These are phyloP conservation scores for Talaromyces sp. DNA, from an alignment of 2,329 filamentous ascomycete species.

Conservation along the genomic window DNA sequence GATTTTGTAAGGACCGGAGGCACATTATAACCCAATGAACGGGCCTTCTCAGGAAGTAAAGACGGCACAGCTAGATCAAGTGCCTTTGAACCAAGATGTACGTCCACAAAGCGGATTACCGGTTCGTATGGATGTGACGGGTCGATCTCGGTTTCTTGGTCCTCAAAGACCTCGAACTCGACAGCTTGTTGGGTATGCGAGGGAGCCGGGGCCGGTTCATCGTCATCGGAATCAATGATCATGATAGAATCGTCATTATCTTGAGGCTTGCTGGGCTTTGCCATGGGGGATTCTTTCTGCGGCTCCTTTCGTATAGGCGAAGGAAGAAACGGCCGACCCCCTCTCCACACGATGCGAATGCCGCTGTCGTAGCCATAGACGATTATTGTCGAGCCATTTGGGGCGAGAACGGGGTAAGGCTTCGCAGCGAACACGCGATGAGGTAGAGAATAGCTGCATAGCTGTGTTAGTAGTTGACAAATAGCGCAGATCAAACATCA, in stretches of 20 bases:
- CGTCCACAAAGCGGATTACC: conserved; percentile 51
- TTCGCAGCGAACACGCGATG: conserved; percentile 53
- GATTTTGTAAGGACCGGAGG: conserved; percentile 45
- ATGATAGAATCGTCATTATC: conserved; percentile 43
- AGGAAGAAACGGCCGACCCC: conserved; percentile 46
- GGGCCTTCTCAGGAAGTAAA: conserved; percentile 38
- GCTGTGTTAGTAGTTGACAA: background rate
- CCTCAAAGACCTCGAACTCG: conserved; percentile 35
- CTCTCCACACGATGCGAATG: conserved; percentile 56
- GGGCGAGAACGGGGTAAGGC: conserved; percentile 53
- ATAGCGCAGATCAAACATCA: background rate
- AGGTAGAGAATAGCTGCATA: conserved; percentile 54
- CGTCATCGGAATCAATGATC: conserved; percentile 54
- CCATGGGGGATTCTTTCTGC: conserved; percentile 20
- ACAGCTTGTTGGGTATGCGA: conserved; percentile 1
- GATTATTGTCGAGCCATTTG: conserved; percentile 58
- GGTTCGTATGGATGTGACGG: conserved; percentile 49
- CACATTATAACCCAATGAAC: conserved; percentile 36
- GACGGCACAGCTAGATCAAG: conserved; percentile 46
- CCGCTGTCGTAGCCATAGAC: conserved; percentile 56
- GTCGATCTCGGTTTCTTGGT: conserved; percentile 53
- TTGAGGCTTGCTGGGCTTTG: conserved; percentile 14
- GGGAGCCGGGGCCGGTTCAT: conserved; percentile 42
- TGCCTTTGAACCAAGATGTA: conserved; percentile 50
- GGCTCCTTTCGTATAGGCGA: conserved; percentile 16